These are phyloP conservation scores for Cystobasidium slooffiae DNA, from an alignment of 1,284 basidiomycete genomes.

Conservation along the genomic window DNA sequence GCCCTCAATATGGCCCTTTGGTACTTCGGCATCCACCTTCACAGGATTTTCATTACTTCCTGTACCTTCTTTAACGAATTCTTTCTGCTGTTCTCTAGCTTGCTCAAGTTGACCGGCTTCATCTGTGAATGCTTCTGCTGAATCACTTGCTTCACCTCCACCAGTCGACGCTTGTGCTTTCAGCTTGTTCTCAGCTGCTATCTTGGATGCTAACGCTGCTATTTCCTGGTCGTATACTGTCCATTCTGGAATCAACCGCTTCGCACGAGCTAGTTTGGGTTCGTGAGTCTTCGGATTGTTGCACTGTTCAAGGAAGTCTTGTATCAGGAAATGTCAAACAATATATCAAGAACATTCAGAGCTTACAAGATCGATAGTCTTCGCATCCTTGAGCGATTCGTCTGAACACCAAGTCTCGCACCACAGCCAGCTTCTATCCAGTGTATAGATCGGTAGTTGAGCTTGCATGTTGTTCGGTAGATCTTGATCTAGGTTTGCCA, in stretches of 20 bases:
- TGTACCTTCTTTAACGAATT: constrained; percentile 43
- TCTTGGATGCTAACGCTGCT: constrained; percentile 53
- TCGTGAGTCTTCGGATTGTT: constrained; percentile 63
- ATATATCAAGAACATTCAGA: too few relatives aligned
- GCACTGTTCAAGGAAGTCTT: too few relatives aligned
- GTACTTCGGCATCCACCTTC: neutral
- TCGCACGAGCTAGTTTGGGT: constrained; percentile 86
- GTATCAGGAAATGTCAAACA: too few relatives aligned
- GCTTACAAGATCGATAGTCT: constrained; percentile 91
- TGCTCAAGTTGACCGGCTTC: constrained; percentile 42
- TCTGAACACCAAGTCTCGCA: constrained; percentile 72
- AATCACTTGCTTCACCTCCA: neutral
- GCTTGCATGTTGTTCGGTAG: constrained; percentile 88
- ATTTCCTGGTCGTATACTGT: constrained; percentile 75
- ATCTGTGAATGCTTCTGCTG: constrained; percentile 39
- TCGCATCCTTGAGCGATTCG: constrained; percentile 75
- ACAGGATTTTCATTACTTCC: constrained; percentile 1
- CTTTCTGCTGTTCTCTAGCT: constrained; percentile 41
- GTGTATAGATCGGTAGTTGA: constrained; percentile 83
- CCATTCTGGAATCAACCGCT: constrained; percentile 94
- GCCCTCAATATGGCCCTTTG: constrained; percentile 6
- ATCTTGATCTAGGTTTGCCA: constrained; percentile 97
- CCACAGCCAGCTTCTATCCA: constrained; percentile 92
- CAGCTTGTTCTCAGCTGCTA: constrained; percentile 46
- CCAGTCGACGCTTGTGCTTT: neutral